Base-by-base conservation (phyloP, 345 rosid species). In the Eucalyptus leucophloia region DNA sequence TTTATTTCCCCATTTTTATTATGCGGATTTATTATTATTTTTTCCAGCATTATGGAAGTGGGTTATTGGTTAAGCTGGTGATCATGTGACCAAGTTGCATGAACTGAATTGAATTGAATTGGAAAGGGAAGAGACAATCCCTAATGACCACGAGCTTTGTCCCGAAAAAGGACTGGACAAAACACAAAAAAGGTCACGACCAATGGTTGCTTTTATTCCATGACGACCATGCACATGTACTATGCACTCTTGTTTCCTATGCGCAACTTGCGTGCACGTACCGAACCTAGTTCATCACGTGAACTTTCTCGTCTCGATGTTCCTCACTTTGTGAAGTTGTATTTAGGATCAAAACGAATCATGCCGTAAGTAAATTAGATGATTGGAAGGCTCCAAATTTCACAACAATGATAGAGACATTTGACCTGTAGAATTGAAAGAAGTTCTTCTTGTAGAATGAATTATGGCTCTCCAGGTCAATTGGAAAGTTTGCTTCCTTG, bases 311-410 rank as follows among this genome's bases (percentile, higher is more conserved):
- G 8, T 19, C 45, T 7, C 8, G 16, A 5, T 11, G 8, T 13
- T 77, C 28, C 9, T 11, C 4, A 37, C 8, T 37, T 37, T 10
- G 47, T 2, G 45, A 37, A 77, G 28, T 37, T 3, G 2, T 37
- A 2, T 37, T 37, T 19, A 37, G 28, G 15, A 37, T 37, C 8
- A 4, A 69, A 34, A 69, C 12, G 28, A 6, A 18, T 50, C 53
- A 6, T 2, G 23, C 3, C 4, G 0, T 3, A 40, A 21, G 4
- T 21, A 7, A 10, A 19, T 37, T 1, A 19, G 16, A 77, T 19
- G 83, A 77, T 72, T 72, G 7, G 3, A 40, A 37, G 15, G 28
- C 45, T 37, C 28, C 4, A 77, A 21, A 37, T 7, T 21, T 37
- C 47, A 37, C 28, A 6, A 3, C 1, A 53, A 21, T 0, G 26